Conservation (phyloP, 495 filamentous ascomycete species). For the Parathielavia appendiculata region DNA sequence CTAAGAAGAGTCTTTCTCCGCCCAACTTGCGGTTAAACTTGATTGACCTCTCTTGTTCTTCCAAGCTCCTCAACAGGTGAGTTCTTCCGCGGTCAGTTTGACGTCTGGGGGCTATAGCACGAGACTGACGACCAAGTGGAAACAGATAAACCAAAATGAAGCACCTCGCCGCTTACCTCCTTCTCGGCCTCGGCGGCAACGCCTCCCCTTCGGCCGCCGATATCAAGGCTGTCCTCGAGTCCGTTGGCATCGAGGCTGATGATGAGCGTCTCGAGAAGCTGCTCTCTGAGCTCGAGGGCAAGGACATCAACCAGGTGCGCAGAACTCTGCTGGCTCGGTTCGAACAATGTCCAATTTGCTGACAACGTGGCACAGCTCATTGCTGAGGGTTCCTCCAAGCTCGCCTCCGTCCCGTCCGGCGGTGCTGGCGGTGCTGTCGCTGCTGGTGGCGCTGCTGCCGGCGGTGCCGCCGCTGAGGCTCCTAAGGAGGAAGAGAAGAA, state of each 20-base stretch:
- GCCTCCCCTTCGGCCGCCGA: constrained; percentile 78
- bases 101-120: background rate
- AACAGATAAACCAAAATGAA: constrained; percentile 71
- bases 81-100: constrained; percentile 9
- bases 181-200: constrained; percentile 92
- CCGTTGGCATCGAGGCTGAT: constrained; percentile 95
- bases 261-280: constrained; percentile 77
- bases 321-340: constrained; percentile 12
- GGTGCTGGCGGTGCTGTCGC: constrained; percentile 68
- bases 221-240: constrained; percentile 83
- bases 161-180: constrained; percentile 98
- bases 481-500: constrained; percentile 67
- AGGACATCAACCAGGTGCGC: constrained; percentile 89
- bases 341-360: constrained; percentile 11
- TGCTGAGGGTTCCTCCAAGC: constrained; percentile 81
- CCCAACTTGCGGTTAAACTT: constrained; percentile 50
- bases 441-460: constrained; percentile 57
- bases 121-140: constrained; percentile 11
- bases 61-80: constrained; percentile 28
- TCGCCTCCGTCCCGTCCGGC: constrained; percentile 95
- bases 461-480: constrained; percentile 62
- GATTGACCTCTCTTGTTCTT: constrained; percentile 56
- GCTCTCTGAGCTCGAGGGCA: constrained; percentile 89
- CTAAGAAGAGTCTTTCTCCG: constrained; percentile 56
- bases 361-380: constrained; percentile 64